A percentile compares a stretch with the other conserved stretches of the same genome.
Conservation (phyloP, 176 grass and related monocot genomes). For the Raddia guianensis region DNA sequence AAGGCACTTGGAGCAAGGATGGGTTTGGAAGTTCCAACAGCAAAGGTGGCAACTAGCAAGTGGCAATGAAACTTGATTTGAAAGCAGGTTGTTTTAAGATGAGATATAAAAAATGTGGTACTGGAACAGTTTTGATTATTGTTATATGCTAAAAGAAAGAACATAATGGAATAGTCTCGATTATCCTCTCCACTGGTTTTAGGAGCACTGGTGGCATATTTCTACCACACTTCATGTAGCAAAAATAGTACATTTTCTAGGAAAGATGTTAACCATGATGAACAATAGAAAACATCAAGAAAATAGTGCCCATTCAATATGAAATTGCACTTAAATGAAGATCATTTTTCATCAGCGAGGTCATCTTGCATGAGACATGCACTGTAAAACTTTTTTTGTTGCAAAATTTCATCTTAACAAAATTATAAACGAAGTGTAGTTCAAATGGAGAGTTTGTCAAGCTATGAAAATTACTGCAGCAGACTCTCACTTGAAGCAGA, state of each 20-base stretch:
- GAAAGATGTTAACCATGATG: not conserved
- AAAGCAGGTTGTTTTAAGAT: not conserved
- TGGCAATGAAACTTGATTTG: not conserved
- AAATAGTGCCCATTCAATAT: not conserved
- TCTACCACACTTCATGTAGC: not conserved
- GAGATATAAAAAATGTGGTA: not conserved
- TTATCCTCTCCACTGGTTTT: not conserved
- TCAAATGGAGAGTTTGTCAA: conserved; percentile 4
- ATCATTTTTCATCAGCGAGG: conserved; percentile 17
- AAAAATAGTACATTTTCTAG: conserved; percentile 2
- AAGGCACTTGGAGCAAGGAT: conserved; percentile 19
- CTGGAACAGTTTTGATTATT: not conserved
- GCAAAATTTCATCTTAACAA: not conserved
- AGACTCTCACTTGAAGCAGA: conserved; percentile 21
- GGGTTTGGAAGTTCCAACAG: not conserved
- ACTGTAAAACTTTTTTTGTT: not conserved
- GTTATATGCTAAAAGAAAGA: not conserved
- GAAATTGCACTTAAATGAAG: conserved; percentile 2
- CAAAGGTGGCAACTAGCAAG: not conserved
- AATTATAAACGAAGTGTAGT: not conserved
- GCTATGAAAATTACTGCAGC: conserved; percentile 15
- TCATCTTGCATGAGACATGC: conserved; percentile 1
- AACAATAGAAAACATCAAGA: not conserved
- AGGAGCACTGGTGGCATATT: conserved; percentile 3
- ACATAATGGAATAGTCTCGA: not conserved